phyloP scores from a whole-genome alignment of 305 asterid species.

The Plantago rigida region DNA sequence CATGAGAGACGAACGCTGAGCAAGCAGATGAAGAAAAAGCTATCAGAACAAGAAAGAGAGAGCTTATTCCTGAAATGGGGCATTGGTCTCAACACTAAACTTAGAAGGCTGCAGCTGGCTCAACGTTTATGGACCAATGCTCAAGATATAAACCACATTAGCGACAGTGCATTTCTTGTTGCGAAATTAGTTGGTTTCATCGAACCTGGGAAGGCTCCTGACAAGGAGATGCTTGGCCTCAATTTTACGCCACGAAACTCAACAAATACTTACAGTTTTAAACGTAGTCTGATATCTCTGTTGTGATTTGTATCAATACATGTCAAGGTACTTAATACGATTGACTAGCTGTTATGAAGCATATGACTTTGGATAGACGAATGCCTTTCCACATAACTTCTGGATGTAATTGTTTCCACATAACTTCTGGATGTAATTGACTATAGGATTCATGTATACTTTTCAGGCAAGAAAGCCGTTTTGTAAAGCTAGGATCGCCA shows the following conservation, averaged over 20 bases:
- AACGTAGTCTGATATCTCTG: slow-evolving; percentile 48
- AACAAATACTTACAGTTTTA: slow-evolving; percentile 46
- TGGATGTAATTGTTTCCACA: neutral
- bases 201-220: slow-evolving; percentile 49
- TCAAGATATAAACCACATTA: slow-evolving; percentile 55
- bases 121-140: slow-evolving; percentile 57
- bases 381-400: neutral
- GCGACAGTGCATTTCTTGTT: slow-evolving; percentile 63
- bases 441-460: slow-evolving; percentile 1
- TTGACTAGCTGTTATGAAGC: slow-evolving; percentile 12
- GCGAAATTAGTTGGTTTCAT: slow-evolving; percentile 58
- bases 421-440: slow-evolving; percentile 5
- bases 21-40: slow-evolving; percentile 65
- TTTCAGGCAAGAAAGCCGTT: slow-evolving; percentile 9
- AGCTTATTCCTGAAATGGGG: slow-evolving; percentile 74
- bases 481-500: slow-evolving; percentile 7
- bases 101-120: slow-evolving; percentile 61
- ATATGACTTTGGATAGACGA: neutral
- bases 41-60: slow-evolving; percentile 62
- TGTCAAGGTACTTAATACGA: slow-evolving; percentile 5
- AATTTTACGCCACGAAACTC: slow-evolving; percentile 56
- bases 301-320: slow-evolving; percentile 30
- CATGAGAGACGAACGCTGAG: slow-evolving; percentile 63
- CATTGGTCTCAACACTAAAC: slow-evolving; percentile 52
- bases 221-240: slow-evolving; percentile 75